Evolutionary conservation across 2,329 filamentous ascomycete genomes (phyloP), one percentile per base, ranked within the genome.

Genomic region (Monosporascus cannonballus): DNA sequence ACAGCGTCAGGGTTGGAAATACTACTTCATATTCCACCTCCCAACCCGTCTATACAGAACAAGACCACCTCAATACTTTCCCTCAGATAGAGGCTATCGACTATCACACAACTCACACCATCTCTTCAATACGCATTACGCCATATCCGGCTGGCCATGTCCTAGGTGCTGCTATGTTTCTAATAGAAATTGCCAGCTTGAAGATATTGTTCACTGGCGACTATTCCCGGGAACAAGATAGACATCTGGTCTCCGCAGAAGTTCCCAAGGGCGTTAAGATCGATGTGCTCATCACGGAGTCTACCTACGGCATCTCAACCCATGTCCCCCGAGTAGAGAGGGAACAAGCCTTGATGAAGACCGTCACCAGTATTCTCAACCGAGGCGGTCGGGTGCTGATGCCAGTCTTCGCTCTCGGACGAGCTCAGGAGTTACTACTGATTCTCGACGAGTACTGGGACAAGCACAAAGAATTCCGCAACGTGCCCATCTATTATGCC

Each of bases 201-300:
- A 97, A 96, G 64, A 93, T 97, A 53, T 85, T 99, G 62, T 99
- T 99, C 71, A 99, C 94, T 0, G 94, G 94, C 47, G 94, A 99
- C 72, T 99, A 99, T 74, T 96, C 91, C 4, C 81, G 94, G 55
- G 94, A 99, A 70, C 89, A 96, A 57, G 94, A 99, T 72, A 82
- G 94, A 34, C 94, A 99, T 82, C 76, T 99, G 50, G 91, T 99
- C 50, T 96, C 94, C 0, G 94, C 94, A 15, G 85, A 93, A 59
- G 90, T 97, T 0, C 94, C 94, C 3, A 85, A 84, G 58, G 89
- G 88, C 38, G 82, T 96, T 67, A 96, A 94, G 70, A 87, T 97
- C 42, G 94, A 99, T 69, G 91, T 97, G 1, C 81, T 99, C 51
- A 99, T 99, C 66, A 96, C 93, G 0, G 94, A 99, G 71, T 96